Evolutionary conservation across 2,329 filamentous ascomycete genomes (phyloP).

Genomic region (Penicillium sp.): DNA sequence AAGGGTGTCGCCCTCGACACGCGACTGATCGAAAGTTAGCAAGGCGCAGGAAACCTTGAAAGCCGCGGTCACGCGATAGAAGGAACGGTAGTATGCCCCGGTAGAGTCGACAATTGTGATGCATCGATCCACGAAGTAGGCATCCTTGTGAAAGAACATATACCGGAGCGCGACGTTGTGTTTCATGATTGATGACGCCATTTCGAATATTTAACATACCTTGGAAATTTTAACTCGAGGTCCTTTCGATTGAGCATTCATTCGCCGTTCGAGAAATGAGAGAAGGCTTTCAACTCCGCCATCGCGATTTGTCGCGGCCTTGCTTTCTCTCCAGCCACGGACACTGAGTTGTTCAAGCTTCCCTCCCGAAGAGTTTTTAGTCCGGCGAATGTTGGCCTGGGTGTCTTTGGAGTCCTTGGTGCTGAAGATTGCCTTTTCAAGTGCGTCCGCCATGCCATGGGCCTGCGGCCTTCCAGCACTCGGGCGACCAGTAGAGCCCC

Average conservation of each 20-base stretch:
- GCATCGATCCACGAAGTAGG: slow-evolving; percentile 33
- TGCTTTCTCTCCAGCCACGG: slow-evolving; percentile 61
- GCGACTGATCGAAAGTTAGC: slow-evolving; percentile 66
- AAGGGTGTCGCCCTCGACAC: slow-evolving; percentile 61
- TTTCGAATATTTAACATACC: slow-evolving; percentile 58
- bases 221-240: slow-evolving; percentile 63
- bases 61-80: slow-evolving; percentile 36
- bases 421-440: slow-evolving; percentile 34
- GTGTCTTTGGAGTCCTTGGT: slow-evolving; percentile 25
- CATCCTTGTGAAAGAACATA: slow-evolving; percentile 39
- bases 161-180: slow-evolving; percentile 31
- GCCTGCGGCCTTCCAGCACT: slow-evolving; percentile 16
- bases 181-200: slow-evolving; percentile 36
- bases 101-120: slow-evolving; percentile 38
- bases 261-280: slow-evolving; percentile 65
- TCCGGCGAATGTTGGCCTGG: slow-evolving; percentile 39
- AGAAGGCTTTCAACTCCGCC: slow-evolving; percentile 61
- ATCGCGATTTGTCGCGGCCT: slow-evolving; percentile 59
- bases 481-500: slow-evolving; percentile 26
- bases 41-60: slow-evolving; percentile 49
- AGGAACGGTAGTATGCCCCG: slow-evolving; percentile 28
- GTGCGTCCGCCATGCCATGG: slow-evolving; percentile 28
- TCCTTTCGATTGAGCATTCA: slow-evolving; percentile 47
- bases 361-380: slow-evolving; percentile 25
- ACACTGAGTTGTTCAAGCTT: slow-evolving; percentile 42